phyloP scores from a whole-genome alignment of 1,139 yeast species.

The Suhomyces chickasaworum region DNA sequence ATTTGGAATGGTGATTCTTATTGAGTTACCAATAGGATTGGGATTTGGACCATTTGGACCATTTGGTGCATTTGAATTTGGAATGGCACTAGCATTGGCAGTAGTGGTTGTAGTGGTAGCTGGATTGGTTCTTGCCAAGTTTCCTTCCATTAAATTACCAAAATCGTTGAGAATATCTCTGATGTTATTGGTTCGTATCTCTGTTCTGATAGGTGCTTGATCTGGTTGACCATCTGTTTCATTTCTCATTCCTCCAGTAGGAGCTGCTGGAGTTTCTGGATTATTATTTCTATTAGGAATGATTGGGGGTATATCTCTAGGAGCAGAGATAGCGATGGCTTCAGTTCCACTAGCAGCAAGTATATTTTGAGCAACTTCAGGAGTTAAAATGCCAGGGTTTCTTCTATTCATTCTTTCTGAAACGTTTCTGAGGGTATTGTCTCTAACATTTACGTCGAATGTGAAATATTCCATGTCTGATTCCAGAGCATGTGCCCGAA shows the following conservation, averaged over 20 bases:
- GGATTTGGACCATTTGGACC: too few relatives aligned
- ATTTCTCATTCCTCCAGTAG: conserved; percentile 3
- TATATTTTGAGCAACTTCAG: conserved; percentile 43
- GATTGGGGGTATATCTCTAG: conserved; percentile 2
- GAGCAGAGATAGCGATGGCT: conserved; percentile 6
- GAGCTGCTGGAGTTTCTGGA: conserved; percentile 1
- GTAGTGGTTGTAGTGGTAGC: conserved; percentile 8
- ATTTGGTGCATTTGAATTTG: neutral
- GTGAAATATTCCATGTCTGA: conserved; percentile 33
- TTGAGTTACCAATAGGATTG: neutral
- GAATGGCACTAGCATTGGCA: conserved; percentile 1
- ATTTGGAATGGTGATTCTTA: neutral
- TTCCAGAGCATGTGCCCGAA: conserved; percentile 28
- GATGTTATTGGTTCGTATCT: conserved; percentile 11
- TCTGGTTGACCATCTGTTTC: neutral
- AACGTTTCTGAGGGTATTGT: conserved; percentile 29
- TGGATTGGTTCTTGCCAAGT: conserved; percentile 2
- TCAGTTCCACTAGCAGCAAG: conserved; percentile 9
- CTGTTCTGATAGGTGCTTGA: neutral
- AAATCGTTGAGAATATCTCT: conserved; percentile 27
- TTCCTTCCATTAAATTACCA: conserved; percentile 25
- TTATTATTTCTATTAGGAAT: conserved; percentile 2
- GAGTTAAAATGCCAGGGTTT: conserved; percentile 42
- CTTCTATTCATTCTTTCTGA: conserved; percentile 37
- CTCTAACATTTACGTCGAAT: conserved; percentile 32